Evolutionary conservation across 441 rosid species (phyloP), one percentile per base, ranked within the genome.

Genomic region (Cnidoscolus chayamansa): DNA sequence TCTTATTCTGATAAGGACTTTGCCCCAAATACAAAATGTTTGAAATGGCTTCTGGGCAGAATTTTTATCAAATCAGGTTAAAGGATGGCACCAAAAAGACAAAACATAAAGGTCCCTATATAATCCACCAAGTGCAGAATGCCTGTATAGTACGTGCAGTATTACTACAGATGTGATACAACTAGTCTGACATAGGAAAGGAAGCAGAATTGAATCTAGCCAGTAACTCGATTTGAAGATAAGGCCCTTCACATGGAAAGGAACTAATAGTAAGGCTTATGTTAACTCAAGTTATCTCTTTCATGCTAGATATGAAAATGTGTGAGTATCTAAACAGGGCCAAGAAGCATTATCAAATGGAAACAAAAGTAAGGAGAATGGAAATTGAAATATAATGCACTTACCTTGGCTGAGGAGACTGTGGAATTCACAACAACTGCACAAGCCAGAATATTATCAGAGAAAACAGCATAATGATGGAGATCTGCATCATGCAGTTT

Each of bases 371-470:
- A 40, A 40, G 45, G 45, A 40, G 45, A 40, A 40, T 3, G 7
- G 45, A 40, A 40, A 40, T 7, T 7, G 65, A 51, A 58, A 19
- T 54, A 31, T 12, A 61, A 60, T 43, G 67, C 63, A 71, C 69
- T 68, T 78, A 94, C 97, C 96, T 48, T 78, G n/a, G 97, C 87
- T 74, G 84, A 84, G 53, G 90, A 79, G 66, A 89, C 81, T 0
- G 96, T 89, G 49, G 98, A 94, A 77, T 90, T 94, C 55, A 88
- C 89, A 80, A 92, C 97, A 47, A 89, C 98, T 32, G 96, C 87
- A 84, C 86, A 82, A 56, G 98, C 97, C 77, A 94, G 78, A 70
- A 90, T 77, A 75, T 89, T 90, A 86, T 94, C 97, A 5, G 97
- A 90, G 81, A 90, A 88, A 72, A 92, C 84, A 75, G 86, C 96